phyloP scores from a whole-genome alignment of 2,329 filamentous ascomycete species.

The Aureobasidium leucospermi region DNA sequence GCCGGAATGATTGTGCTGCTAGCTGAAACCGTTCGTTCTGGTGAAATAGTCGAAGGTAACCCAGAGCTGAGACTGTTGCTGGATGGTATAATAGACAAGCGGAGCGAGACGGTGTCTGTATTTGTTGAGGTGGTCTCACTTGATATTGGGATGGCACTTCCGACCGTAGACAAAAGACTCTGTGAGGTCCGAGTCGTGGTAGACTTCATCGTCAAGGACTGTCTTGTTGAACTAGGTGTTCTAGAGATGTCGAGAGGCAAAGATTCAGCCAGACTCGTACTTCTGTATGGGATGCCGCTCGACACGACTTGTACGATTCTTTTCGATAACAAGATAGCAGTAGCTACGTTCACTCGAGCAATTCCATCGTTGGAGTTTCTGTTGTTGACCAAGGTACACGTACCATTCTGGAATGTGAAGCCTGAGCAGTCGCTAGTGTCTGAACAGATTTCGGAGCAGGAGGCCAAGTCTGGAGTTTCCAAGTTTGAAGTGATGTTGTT shows the following conservation, averaged over 20 bases:
- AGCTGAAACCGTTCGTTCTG: background rate
- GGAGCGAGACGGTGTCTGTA: background rate
- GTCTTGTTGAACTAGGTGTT: background rate
- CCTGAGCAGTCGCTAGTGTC: background rate
- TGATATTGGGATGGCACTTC: too few species aligned
- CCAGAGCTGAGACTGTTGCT: background rate
- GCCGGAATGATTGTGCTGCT: background rate
- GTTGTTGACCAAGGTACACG: background rate
- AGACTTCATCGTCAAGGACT: background rate
- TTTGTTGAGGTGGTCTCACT: background rate
- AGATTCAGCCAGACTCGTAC: background rate
- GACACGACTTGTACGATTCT: background rate
- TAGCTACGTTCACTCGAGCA: background rate
- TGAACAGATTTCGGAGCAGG: background rate
- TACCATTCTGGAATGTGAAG: slow-evolving; percentile 4
- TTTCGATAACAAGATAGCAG: background rate
- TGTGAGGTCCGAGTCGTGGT: too few species aligned
- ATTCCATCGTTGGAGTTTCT: background rate
- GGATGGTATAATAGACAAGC: background rate
- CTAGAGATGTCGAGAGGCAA: background rate
- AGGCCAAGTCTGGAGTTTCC: background rate
- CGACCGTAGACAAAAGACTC: too few species aligned
- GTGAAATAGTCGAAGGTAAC: background rate
- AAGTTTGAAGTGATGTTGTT: background rate
- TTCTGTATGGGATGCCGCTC: background rate